A percentile compares a stretch with the other conserved stretches of the same genome.
Evolutionary conservation across 208 protist species (phyloP).

Genomic region (Leishmania major): DNA sequence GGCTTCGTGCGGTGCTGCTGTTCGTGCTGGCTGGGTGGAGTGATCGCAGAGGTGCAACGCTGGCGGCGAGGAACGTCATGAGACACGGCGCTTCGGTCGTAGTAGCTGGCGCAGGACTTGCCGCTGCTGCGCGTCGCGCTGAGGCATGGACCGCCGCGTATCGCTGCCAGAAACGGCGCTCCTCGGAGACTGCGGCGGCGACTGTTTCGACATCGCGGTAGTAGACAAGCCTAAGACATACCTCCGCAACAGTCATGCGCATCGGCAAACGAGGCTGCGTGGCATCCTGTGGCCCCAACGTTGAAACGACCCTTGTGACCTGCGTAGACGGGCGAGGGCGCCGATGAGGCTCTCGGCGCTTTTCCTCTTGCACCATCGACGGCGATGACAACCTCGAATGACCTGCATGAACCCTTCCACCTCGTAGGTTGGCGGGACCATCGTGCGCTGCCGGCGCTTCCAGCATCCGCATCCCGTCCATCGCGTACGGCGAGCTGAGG

Average conservation of each 20-base stretch:
- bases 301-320: background rate
- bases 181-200: conserved; percentile 7
- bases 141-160: conserved; percentile 24
- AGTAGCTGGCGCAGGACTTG: background rate
- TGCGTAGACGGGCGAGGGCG: background rate
- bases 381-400: background rate
- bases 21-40: background rate
- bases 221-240: conserved; percentile 28
- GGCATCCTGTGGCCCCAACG: background rate
- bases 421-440: background rate
- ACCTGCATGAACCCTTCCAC: background rate
- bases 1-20: background rate
- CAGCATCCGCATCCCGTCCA: background rate
- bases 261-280: conserved; percentile 13
- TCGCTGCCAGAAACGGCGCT: conserved; percentile 27
- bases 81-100: conserved; percentile 2
- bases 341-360: background rate
- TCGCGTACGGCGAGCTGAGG: conserved; percentile 7
- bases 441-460: background rate
- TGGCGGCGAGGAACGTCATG: conserved; percentile 15
- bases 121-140: conserved; percentile 1
- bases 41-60: conserved; percentile 17
- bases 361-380: background rate
- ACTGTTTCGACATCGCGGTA: conserved; percentile 6
- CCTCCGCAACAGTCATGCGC: conserved; percentile 24